Base-by-base conservation (phyloP, 176 grass and related monocot species). In the Tillandsia fasciculata region DNA sequence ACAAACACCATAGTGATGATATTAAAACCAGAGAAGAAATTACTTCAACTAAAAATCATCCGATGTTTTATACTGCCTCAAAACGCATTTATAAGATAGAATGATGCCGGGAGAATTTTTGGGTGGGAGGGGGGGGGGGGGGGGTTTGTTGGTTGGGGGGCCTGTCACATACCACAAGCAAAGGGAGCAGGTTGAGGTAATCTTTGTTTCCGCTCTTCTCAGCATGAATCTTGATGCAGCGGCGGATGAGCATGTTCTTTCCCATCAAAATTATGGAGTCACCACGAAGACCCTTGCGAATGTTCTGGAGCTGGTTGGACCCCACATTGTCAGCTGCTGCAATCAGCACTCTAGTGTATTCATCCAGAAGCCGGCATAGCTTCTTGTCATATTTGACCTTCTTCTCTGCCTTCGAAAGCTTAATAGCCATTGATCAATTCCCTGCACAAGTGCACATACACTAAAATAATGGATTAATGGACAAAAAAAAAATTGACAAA, bases 251-350 rank as follows among this genome's bases (percentile, higher is more conserved):
- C 17, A 86, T 94, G 68, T 94, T 94, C 81, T 94, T 94, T 1
- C 90, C 90, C 90, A 94, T 94, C 64, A 94, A 78, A 33, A 94
- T 81, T 3, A 94, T 74, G 3, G 90, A 94, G 81, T 94, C 90
- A 0, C 90, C 90, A 48, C 90, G 74, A 52, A 94, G 76, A 0
- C 90, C 90, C 48, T 24, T 79, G 68, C 90, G 80, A 64, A 94
- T 89, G 52, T 75, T 84, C 83, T 94, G 90, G 29, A 94, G 86
- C 81, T 94, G 90, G 51, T 78, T 89, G 67, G 90, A 94, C 9
- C 90, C 90, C 51, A 94, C 90, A 58, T 94, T 94, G 90, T 94
- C 90, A 26, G 83, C 90, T 50, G 70, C 63, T 9, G 83, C 86
- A 64, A 94, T 77, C 66, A 94, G 83, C 77, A 89, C 90, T 80